A percentile compares a stretch with the other conserved stretches of the same genome.
Evolutionary conservation across 371 early-diverging fungal species (phyloP).

Genomic region (Rhizopus arrhizus): DNA sequence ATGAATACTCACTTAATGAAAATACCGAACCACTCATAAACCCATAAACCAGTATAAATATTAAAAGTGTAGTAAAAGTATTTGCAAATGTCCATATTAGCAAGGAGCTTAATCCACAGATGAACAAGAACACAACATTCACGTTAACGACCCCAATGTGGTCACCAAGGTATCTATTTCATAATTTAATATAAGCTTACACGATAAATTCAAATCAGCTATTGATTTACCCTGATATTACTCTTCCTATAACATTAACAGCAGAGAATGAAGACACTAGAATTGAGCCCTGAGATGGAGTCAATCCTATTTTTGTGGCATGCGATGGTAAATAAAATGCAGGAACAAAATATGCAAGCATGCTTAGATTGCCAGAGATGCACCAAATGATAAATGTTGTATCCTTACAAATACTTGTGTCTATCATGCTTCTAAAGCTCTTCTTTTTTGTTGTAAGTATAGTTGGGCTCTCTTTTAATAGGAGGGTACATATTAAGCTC

Average conservation of each 20-base stretch:
- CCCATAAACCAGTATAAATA: slow-evolving; percentile 64
- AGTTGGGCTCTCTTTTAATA: slow-evolving; percentile 41
- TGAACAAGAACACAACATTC: slow-evolving; percentile 46
- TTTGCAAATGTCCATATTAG: slow-evolving; percentile 66
- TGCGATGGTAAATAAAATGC: slow-evolving; percentile 47
- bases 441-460: slow-evolving; percentile 20
- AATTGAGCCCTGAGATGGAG: slow-evolving; percentile 36
- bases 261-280: slow-evolving; percentile 40
- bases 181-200: neutral
- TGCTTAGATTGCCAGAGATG: slow-evolving; percentile 35
- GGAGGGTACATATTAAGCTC: slow-evolving; percentile 34
- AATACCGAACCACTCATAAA: slow-evolving; percentile 59
- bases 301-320: slow-evolving; percentile 36
- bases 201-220: neutral
- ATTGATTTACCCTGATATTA: slow-evolving; percentile 35
- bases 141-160: slow-evolving; percentile 63
- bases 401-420: slow-evolving; percentile 28
- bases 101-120: slow-evolving; percentile 53
- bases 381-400: slow-evolving; percentile 37
- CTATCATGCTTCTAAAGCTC: slow-evolving; percentile 14
- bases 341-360: slow-evolving; percentile 44
- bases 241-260: slow-evolving; percentile 38
- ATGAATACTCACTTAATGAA: slow-evolving; percentile 28
- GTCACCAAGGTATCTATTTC: slow-evolving; percentile 39
- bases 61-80: slow-evolving; percentile 43